A percentile compares a stretch with the other conserved stretches of the same genome.
These are phyloP conservation scores for Apiospora saccharicola DNA, from an alignment of 2,329 filamentous ascomycete species.

Conservation along the genomic window DNA sequence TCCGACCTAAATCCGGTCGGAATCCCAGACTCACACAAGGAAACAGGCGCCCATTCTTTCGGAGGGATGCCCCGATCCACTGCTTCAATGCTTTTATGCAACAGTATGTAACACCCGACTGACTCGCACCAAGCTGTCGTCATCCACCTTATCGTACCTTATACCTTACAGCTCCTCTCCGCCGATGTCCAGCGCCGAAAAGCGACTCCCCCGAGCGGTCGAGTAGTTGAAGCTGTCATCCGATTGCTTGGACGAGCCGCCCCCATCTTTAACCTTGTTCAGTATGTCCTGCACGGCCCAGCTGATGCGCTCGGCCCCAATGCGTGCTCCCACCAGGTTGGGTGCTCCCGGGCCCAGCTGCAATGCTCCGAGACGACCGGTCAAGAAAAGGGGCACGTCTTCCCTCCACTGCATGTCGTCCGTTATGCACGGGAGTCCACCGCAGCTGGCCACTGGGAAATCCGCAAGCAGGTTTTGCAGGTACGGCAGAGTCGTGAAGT, in stretches of 20 bases:
- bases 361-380: conserved; percentile 71
- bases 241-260: conserved; percentile 7
- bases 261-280: conserved; percentile 29
- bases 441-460: conserved; percentile 67
- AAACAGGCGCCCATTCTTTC: background rate
- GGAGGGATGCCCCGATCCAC: background rate
- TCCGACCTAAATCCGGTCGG: background rate
- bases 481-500: conserved; percentile 67
- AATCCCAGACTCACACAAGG: background rate
- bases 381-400: conserved; percentile 76
- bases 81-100: conserved; percentile 15
- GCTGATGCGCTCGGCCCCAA: conserved; percentile 76
- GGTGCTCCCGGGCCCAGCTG: conserved; percentile 75
- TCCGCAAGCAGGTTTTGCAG: conserved; percentile 65
- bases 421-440: conserved; percentile 76
- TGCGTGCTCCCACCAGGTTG: conserved; percentile 76
- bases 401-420: conserved; percentile 79
- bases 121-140: background rate
- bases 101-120: background rate
- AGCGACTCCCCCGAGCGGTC: conserved; percentile 27
- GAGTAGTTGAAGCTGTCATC: conserved; percentile 25
- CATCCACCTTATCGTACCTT: background rate
- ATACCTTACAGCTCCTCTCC: background rate
- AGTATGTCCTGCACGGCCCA: conserved; percentile 72
- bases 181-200: conserved; percentile 24